Evolutionary conservation across 2,329 filamentous ascomycete genomes (phyloP).

Genomic region (Colletotrichum sp.): DNA sequence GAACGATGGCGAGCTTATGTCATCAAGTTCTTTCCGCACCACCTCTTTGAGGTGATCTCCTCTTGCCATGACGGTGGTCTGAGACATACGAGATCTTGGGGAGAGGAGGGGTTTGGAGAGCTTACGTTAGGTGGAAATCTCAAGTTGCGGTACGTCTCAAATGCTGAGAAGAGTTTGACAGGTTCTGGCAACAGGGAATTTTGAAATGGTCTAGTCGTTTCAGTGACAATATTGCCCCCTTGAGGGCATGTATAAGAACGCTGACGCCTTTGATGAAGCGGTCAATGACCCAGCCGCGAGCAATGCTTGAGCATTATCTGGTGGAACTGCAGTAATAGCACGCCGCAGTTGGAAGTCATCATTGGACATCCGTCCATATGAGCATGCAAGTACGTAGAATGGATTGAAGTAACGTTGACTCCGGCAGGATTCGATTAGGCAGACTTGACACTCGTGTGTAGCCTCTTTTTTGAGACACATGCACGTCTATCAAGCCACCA

Average conservation of each 20-base stretch:
- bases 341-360: neutral
- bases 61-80: neutral
- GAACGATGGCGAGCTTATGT: neutral
- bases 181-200: rapidly evolving
- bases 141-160: neutral
- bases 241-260: neutral
- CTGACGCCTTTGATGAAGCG: neutral
- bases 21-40: neutral
- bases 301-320: neutral
- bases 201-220: neutral
- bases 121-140: neutral
- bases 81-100: neutral
- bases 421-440: neutral
- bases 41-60: neutral
- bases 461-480: neutral
- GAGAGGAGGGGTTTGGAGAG: neutral
- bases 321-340: neutral
- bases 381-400: neutral
- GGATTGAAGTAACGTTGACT: neutral
- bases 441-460: neutral
- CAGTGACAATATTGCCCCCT: neutral
- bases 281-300: neutral
- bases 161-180: neutral
- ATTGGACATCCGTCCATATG: rapidly evolving
- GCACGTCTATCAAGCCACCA: neutral